A percentile compares a stretch with the other conserved stretches of the same genome.
Conservation (phyloP, 768 basidiomycete species). For the Phylloporus sp. region DNA sequence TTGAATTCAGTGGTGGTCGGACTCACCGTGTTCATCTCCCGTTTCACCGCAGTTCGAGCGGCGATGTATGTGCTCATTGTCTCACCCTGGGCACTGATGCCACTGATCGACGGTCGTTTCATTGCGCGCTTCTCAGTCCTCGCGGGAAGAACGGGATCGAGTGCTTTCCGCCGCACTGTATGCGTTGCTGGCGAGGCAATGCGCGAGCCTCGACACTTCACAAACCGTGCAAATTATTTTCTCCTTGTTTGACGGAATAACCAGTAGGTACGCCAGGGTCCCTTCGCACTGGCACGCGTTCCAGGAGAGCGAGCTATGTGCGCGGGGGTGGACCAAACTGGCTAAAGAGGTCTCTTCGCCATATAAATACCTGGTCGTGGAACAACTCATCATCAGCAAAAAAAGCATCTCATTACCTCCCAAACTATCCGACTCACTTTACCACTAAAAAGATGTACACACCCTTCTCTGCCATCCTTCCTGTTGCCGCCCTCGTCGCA, state of each 20-base stretch:
- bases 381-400: neutral
- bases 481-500: slow-evolving; percentile 9
- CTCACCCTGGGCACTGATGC: too few relatives aligned
- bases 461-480: slow-evolving; percentile 4
- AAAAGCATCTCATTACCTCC: neutral
- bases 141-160: neutral
- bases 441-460: slow-evolving; percentile 4
- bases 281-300: neutral
- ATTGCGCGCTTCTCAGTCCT: too few relatives aligned
- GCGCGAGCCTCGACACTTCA: neutral
- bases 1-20: too few relatives aligned
- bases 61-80: too few relatives aligned
- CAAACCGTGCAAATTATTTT: rapidly evolving
- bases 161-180: too few relatives aligned
- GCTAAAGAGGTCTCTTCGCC: too few relatives aligned
- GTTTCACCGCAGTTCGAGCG: too few relatives aligned
- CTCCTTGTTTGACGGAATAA: neutral
- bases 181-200: neutral
- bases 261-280: neutral
- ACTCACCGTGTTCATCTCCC: too few relatives aligned
- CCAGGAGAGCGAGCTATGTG: neutral
- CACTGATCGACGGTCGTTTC: too few relatives aligned
- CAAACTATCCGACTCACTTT: neutral
- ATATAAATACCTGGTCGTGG: neutral
- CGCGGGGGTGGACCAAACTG: too few relatives aligned